Conservation (phyloP, 2,329 filamentous ascomycete genomes). For the Mariannaea elegans region DNA sequence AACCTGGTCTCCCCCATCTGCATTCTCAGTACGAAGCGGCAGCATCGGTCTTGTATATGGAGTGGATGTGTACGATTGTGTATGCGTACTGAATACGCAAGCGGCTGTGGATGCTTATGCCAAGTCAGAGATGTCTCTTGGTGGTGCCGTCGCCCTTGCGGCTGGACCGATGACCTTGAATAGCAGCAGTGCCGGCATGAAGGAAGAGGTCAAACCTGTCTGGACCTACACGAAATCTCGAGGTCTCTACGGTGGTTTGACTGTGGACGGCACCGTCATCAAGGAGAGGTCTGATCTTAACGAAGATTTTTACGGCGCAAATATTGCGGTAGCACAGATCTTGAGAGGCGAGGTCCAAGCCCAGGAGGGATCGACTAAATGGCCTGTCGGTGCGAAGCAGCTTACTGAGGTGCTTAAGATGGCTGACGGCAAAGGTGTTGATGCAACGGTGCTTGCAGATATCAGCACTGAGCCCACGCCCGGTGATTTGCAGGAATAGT, state of each 20-base stretch:
- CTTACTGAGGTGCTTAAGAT: conserved; percentile 14
- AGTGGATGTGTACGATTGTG: conserved; percentile 80
- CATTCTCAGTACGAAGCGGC: conserved; percentile 75
- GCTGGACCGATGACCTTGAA: conserved; percentile 55
- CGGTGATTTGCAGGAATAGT: conserved; percentile 3
- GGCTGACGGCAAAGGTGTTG: neutral
- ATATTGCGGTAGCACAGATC: conserved; percentile 13
- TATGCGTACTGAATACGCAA: conserved; percentile 75
- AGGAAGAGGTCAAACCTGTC: conserved; percentile 70
- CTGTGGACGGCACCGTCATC: conserved; percentile 78
- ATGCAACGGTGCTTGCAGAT: neutral
- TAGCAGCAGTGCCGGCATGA: conserved; percentile 69
- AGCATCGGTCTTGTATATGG: conserved; percentile 75
- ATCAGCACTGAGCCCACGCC: neutral
- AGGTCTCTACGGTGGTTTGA: conserved; percentile 73
- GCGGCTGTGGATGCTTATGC: conserved; percentile 74
- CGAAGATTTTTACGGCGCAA: conserved; percentile 70
- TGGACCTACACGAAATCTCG: conserved; percentile 61
- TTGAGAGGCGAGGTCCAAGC: conserved; percentile 14
- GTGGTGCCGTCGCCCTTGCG: conserved; percentile 72
- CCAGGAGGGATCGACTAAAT: neutral
- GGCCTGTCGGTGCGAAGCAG: conserved; percentile 12
- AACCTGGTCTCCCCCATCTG: conserved; percentile 74
- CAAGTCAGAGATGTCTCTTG: conserved; percentile 70
- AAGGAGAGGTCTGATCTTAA: conserved; percentile 78